Base-by-base conservation (phyloP, 768 basidiomycete genomes). In the Hericium coralloides region DNA sequence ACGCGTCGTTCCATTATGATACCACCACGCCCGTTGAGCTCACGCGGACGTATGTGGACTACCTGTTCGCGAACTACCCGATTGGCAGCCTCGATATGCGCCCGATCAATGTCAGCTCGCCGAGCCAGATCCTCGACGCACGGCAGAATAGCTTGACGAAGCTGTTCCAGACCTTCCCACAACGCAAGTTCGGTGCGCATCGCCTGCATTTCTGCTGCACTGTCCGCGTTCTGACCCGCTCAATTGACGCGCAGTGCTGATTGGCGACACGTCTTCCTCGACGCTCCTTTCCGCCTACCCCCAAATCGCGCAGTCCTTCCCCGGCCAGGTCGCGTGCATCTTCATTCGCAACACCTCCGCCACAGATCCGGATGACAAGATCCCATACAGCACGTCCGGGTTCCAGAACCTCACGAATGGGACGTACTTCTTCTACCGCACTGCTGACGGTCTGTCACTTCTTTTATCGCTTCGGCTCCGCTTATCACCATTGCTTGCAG, bases 1-100 rank as follows among this genome's bases (percentile, higher is more conserved):
- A 60, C 23, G 61, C 59, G 15, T 66, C 70, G 23, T 71, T 71
- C 65, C 70, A 71, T 60, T 71, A 71, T 59, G 66, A 70, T 41
- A 71, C 69, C 2, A 71, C 70, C 38, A 68, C 68, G 38, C 69
- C 70, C 18, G 67, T 70, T 43, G 65, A 67, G 57, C 57, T 69
- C 50, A 68, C 70, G 18, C 60, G 67, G 15, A 65, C 63, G n/a
- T 71, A 71, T 52, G 67, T 69, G 49, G 61, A 70, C 25, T 70
- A 68, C 59, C 59, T 67, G 25, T 69, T 63, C 52, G 60, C 54
- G 52, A 67, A 65, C 55, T 71, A 26, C 59, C 69, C 70, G 12
- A 59, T 64, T 2, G 70, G 70, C 17, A 66, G 64, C 20, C 68
- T 71, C 52, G 69, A 70, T 47, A 68, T 67, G 60, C 64, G 69